Evolutionary conservation across 192 early-diverging fungal genomes (phyloP), one percentile per base, ranked within the genome.

Genomic region (Coemansia sp.): DNA sequence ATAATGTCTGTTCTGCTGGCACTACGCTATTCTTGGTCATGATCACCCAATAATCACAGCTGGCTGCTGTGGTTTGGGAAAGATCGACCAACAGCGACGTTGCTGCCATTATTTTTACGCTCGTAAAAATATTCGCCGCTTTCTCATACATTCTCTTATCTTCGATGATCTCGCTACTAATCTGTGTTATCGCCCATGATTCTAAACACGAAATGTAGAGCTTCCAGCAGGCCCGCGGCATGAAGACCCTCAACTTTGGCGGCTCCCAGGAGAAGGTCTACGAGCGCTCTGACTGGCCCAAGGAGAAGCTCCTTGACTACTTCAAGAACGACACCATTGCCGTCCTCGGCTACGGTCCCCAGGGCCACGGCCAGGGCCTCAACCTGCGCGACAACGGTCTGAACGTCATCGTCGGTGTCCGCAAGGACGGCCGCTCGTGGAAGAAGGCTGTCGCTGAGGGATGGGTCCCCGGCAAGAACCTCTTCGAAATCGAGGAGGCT

Each of bases 361-460:
- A 94, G 80, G 95, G 95, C 44, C 92, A 89, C 82, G 91, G 90
- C 54, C 92, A 96, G 77, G 86, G 90, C 51, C 86, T 93, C 59
- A 96, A 96, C 88, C 81, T 93, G 67, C 89, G 91, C 67, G 94
- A 98, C 83, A 93, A 98, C 70, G 91, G 91, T 54, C 80, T 98
- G 55, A 98, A 98, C 59, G 93, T 98, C 62, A 92, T 98, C 55
- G 81, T 98, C 67, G 96, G 96, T 50, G 84, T 89, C 23, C 88
- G 96, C 76, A 87, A 93, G 76, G 90, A 88, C 61, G 85, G 89
- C 53, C 84, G 84, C 71, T 92, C 91, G 30, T 98, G 89, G 88
- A 85, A 95, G 61, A 83, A 91, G 72, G 96, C 96, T 53, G 73
- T 91, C 49, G 83, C 90, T 48, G 94, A 96, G 80, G 96, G 94